These are phyloP conservation scores for Penicillium sp. DNA, from an alignment of 2,329 filamentous ascomycete genomes.

Conservation along the genomic window DNA sequence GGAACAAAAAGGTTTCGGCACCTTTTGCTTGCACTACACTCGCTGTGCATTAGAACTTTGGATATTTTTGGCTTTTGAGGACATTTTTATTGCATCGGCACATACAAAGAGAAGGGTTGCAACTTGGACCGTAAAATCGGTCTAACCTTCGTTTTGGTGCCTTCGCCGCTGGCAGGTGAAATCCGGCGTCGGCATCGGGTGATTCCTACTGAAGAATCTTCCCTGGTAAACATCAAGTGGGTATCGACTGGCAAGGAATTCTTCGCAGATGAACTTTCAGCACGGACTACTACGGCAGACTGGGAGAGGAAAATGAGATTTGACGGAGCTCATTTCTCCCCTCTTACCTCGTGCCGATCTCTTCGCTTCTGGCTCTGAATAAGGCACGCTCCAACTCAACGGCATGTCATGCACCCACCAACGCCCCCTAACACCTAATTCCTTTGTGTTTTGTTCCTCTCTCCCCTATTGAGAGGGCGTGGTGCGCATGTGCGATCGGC, in stretches of 20 bases:
- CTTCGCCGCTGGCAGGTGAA: constrained; percentile 20
- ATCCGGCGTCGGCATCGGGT: constrained; percentile 10
- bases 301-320: constrained; percentile 7
- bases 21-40: constrained; percentile 38
- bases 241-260: neutral
- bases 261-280: neutral
- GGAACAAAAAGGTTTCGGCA: constrained; percentile 29
- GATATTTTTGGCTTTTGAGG: constrained; percentile 27
- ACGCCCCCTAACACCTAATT: constrained; percentile 4
- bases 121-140: constrained; percentile 1
- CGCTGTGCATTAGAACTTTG: constrained; percentile 39
- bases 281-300: constrained; percentile 7
- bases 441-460: constrained; percentile 7
- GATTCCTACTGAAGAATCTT: constrained; percentile 1
- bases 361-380: constrained; percentile 18
- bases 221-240: neutral
- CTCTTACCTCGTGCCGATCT: constrained; percentile 5
- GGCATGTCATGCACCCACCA: constrained; percentile 2
- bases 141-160: constrained; percentile 12
- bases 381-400: constrained; percentile 16
- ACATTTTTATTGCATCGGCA: constrained; percentile 35
- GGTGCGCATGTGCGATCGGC: neutral
- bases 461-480: neutral
- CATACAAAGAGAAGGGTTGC: constrained; percentile 28
- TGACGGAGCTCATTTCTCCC: constrained; percentile 16